Conservation (phyloP, 2,329 filamentous ascomycete species). For the Microsporum ferrugineum region DNA sequence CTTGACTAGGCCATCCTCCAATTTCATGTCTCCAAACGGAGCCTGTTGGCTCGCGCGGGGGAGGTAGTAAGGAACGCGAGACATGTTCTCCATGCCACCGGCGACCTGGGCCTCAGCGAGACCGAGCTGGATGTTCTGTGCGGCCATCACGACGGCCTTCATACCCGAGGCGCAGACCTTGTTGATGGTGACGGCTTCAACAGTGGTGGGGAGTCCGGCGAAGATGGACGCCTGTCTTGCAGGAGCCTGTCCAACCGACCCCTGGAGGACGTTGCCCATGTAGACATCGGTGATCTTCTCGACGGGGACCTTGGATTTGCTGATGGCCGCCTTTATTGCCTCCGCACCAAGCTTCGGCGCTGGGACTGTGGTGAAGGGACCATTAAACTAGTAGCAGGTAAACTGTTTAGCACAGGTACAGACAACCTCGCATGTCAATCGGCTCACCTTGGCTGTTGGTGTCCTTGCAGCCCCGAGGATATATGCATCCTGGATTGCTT, state of each 20-base stretch:
- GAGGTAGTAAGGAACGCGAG: conserved; percentile 80
- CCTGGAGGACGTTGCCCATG: conserved; percentile 92
- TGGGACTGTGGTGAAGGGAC: conserved; percentile 68
- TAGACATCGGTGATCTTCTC: conserved; percentile 84
- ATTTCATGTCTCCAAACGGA: conserved; percentile 72
- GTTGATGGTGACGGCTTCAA: conserved; percentile 90
- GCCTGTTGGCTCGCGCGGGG: conserved; percentile 70
- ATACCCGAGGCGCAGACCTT: conserved; percentile 95
- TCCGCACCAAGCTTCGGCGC: conserved; percentile 81
- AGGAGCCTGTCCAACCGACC: conserved; percentile 72
- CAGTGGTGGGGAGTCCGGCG: conserved; percentile 65
- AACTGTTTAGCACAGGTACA: too few relatives aligned
- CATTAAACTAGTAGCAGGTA: conserved; percentile 64
- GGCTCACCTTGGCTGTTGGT: conserved; percentile 67
- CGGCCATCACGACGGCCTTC: conserved; percentile 81
- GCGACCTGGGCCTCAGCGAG: conserved; percentile 79
- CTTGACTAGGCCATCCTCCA: conserved; percentile 87
- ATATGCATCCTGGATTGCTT: conserved; percentile 81
- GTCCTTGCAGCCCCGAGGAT: conserved; percentile 85
- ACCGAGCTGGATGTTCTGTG: conserved; percentile 88
- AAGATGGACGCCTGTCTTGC: conserved; percentile 85
- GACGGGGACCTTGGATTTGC: conserved; percentile 71
- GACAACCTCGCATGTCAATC: background rate
- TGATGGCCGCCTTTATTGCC: conserved; percentile 82
- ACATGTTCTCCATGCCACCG: conserved; percentile 98